Conservation (phyloP, 2,329 filamentous ascomycete genomes). For the Dothistroma septosporum region DNA sequence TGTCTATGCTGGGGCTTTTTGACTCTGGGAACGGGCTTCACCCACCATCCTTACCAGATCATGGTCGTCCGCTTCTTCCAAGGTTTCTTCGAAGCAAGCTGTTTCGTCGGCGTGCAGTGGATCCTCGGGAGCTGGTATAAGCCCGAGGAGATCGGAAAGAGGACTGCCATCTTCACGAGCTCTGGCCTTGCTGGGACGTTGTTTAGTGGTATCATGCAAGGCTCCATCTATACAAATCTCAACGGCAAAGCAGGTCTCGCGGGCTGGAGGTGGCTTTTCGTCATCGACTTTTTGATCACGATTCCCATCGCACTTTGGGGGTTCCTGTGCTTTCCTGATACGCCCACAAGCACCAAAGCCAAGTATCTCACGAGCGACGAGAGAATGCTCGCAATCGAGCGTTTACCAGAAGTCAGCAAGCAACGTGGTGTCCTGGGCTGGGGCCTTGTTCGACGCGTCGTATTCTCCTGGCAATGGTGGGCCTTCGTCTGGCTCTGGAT, state of each 20-base stretch:
- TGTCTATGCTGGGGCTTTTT: slow-evolving; percentile 59
- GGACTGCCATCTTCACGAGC: slow-evolving; percentile 58
- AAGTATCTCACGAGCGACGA: slow-evolving; percentile 39
- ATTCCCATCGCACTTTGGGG: slow-evolving; percentile 54
- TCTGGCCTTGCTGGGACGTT: slow-evolving; percentile 58
- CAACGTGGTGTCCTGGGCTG: slow-evolving; percentile 23
- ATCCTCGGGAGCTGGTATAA: slow-evolving; percentile 28
- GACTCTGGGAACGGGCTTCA: slow-evolving; percentile 51
- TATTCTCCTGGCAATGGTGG: slow-evolving; percentile 30
- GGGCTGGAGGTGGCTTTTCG: slow-evolving; percentile 58
- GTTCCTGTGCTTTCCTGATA: slow-evolving; percentile 52
- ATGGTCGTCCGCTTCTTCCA: slow-evolving; percentile 57
- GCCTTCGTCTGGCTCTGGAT: slow-evolving; percentile 29
- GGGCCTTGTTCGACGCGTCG: slow-evolving; percentile 23
- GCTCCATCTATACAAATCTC: slow-evolving; percentile 45
- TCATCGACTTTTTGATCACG: slow-evolving; percentile 56
- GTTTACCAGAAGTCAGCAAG: slow-evolving; percentile 24
- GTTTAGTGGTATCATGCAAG: slow-evolving; percentile 61
- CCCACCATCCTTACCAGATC: slow-evolving; percentile 50
- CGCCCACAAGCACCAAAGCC: slow-evolving; percentile 48
- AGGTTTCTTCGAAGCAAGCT: slow-evolving; percentile 29
- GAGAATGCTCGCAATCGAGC: slow-evolving; percentile 21
- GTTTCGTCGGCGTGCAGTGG: slow-evolving; percentile 29
- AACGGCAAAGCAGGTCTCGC: slow-evolving; percentile 48
- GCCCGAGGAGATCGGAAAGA: slow-evolving; percentile 49